Percentiles rank a stretch among this genome's conserved stretches.
These are phyloP conservation scores for Podaxis mareebaensis DNA, from an alignment of 768 basidiomycete species.

Conservation along the genomic window DNA sequence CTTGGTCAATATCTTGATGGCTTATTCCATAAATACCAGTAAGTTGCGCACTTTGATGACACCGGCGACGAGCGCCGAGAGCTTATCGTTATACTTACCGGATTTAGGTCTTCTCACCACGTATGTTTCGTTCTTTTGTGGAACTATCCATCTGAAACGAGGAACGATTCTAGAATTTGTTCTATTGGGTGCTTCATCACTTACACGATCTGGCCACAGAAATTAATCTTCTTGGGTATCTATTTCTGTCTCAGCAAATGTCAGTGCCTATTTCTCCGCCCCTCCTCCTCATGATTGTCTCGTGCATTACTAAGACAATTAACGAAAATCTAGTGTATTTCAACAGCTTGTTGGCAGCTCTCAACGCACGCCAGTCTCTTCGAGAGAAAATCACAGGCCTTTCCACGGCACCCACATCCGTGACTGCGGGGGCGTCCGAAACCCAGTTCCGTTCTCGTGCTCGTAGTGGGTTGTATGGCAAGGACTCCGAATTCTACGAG, in stretches of 20 bases:
- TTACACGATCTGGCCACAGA: constrained; percentile 27
- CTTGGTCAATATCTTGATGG: constrained; percentile 24
- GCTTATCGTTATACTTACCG: not conserved
- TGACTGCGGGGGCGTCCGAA: constrained; percentile 1
- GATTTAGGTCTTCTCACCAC: constrained; percentile 26
- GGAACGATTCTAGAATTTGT: constrained; percentile 18
- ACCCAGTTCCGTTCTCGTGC: not conserved
- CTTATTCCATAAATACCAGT: constrained; percentile 26
- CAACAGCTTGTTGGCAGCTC: constrained; percentile 22
- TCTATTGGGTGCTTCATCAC: constrained; percentile 26
- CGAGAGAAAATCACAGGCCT: constrained; percentile 12
- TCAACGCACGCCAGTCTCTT: constrained; percentile 18
- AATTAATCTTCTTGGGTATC: constrained; percentile 27
- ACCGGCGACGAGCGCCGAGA: not conserved
- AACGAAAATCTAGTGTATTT: constrained; percentile 21
- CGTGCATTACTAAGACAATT: not conserved
- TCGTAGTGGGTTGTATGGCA: not conserved
- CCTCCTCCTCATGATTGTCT: not conserved
- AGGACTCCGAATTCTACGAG: constrained; percentile 4
- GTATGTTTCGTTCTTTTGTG: constrained; percentile 6
- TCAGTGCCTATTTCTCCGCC: constrained; percentile 5
- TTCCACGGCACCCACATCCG: constrained; percentile 6
- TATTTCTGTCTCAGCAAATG: constrained; percentile 29
- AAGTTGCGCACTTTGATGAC: constrained; percentile 8
- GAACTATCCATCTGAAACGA: not conserved